phyloP scores from a whole-genome alignment of 805 yeast species.

The Cyberlindnera mississippiensis region DNA sequence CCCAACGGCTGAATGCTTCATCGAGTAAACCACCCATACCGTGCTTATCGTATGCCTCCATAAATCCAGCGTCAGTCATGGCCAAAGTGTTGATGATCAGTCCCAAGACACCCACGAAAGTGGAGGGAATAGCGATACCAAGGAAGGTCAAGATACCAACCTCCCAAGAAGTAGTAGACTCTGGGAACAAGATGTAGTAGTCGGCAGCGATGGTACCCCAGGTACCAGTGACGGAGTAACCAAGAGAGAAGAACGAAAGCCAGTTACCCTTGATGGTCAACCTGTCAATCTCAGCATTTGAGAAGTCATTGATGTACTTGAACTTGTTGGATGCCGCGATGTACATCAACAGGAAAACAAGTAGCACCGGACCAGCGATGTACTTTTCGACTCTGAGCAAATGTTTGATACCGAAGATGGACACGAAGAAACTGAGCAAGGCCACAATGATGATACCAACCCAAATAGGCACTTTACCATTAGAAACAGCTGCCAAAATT shows the following conservation, averaged over 20 bases:
- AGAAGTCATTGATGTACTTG: conserved; percentile 28
- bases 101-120: conserved; percentile 73
- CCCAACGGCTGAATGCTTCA: conserved; percentile 66
- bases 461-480: conserved; percentile 62
- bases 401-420: conserved; percentile 76
- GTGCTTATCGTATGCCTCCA: conserved; percentile 44
- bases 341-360: conserved; percentile 66
- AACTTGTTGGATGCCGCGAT: conserved; percentile 51
- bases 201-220: conserved; percentile 90
- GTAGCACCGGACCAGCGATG: conserved; percentile 64
- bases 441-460: conserved; percentile 75
- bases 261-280: conserved; percentile 59
- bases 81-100: conserved; percentile 68
- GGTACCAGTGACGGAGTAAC: conserved; percentile 77
- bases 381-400: conserved; percentile 63
- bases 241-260: conserved; percentile 66
- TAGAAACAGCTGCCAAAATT: conserved; percentile 61
- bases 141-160: conserved; percentile 60
- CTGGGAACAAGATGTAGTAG: conserved; percentile 79
- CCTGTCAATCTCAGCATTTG: conserved; percentile 31
- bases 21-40: conserved; percentile 78
- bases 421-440: conserved; percentile 56
- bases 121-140: conserved; percentile 66
- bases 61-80: conserved; percentile 52
- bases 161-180: conserved; percentile 51